These are phyloP conservation scores for Ogataea pini DNA, from an alignment of 805 yeast genomes.

Conservation along the genomic window DNA sequence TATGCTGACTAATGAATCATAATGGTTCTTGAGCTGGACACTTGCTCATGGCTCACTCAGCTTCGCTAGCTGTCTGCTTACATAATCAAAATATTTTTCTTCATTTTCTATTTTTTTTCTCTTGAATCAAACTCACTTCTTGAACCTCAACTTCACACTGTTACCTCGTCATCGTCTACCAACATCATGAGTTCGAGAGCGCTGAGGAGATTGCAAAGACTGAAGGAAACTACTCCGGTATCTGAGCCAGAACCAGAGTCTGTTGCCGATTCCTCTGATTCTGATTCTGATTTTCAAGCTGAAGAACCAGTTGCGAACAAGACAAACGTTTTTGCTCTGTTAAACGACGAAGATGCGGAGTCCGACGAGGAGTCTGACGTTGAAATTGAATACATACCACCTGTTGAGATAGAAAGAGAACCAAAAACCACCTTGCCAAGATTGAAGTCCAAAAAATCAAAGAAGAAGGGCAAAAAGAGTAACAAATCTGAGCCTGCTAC, in stretches of 20 bases:
- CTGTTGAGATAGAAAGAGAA: too few relatives aligned
- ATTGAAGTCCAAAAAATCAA: constrained; percentile 12
- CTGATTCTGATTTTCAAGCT: constrained; percentile 5
- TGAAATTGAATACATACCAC: too few relatives aligned
- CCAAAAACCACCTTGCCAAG: constrained; percentile 14
- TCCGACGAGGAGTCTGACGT: constrained; percentile 9
- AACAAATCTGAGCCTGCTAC: constrained; percentile 12
- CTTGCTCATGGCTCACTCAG: too few relatives aligned
- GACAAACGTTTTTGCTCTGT: constrained; percentile 47
- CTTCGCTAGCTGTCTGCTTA: too few relatives aligned
- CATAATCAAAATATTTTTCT: too few relatives aligned
- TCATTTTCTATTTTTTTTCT: too few relatives aligned
- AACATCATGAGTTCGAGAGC: constrained; percentile 50
- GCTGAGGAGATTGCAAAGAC: constrained; percentile 43
- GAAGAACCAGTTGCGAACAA: constrained; percentile 8
- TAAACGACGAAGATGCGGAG: constrained; percentile 36
- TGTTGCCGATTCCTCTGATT: constrained; percentile 15
- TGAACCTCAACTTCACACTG: too few relatives aligned
- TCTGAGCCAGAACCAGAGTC: background rate
- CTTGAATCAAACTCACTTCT: too few relatives aligned
- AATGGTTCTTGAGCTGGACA: too few relatives aligned
- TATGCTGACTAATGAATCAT: too few relatives aligned
- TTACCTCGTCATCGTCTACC: background rate
- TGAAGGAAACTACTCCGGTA: constrained; percentile 24
- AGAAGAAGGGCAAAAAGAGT: constrained; percentile 13